phyloP scores from a whole-genome alignment of 78 protist genomes.

The Dictyostelium capitatum region DNA sequence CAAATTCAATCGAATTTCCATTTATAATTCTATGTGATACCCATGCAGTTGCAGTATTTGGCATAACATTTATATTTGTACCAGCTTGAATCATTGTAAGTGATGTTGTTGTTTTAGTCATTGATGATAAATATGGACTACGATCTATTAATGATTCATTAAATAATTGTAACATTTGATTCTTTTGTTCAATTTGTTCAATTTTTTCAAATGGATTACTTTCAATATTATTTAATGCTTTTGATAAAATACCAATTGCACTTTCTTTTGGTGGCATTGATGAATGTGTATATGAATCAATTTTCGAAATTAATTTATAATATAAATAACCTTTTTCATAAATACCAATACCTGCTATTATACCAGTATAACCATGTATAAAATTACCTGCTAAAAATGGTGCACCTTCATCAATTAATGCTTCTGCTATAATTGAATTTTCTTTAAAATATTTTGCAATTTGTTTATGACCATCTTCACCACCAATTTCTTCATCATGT shows the following conservation, averaged over 20 bases:
- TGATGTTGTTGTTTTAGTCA: slow-evolving; percentile 38
- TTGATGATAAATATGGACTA: slow-evolving; percentile 7
- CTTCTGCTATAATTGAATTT: background rate
- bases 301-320: background rate
- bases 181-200: background rate
- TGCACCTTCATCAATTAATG: slow-evolving; percentile 42
- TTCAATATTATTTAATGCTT: slow-evolving; percentile 17
- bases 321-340: slow-evolving; percentile 51
- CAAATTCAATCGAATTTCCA: background rate
- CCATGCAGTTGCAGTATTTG: slow-evolving; percentile 43
- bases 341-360: slow-evolving; percentile 33
- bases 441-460: background rate
- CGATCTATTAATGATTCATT: background rate
- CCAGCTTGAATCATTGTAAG: slow-evolving; percentile 42
- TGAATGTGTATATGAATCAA: background rate
- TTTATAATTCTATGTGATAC: slow-evolving; percentile 47
- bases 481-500: slow-evolving; percentile 76
- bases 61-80: slow-evolving; percentile 23
- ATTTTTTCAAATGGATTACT: slow-evolving; percentile 23
- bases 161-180: slow-evolving; percentile 12
- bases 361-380: background rate
- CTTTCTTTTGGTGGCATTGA: slow-evolving; percentile 46
- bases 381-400: slow-evolving; percentile 34
- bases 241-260: slow-evolving; percentile 50
- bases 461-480: slow-evolving; percentile 22